A percentile compares a stretch with the other conserved stretches of the same genome.
Conservation (phyloP, 352 stramenopile genomes). For the Pythium periplocum region DNA sequence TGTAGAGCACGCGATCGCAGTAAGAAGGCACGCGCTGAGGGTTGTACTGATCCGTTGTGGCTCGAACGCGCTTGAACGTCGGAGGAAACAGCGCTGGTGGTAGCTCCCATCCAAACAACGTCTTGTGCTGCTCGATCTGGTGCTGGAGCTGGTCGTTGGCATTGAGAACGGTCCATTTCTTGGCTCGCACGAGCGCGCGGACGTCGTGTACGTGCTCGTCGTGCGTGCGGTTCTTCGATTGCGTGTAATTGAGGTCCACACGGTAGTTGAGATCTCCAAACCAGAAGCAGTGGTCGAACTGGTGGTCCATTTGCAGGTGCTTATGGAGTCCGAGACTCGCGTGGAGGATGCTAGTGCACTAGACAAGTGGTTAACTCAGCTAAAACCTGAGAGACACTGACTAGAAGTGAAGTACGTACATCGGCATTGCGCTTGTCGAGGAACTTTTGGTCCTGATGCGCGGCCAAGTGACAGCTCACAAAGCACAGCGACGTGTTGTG, state of each 20-base stretch:
- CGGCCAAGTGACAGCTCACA: conserved; percentile 80
- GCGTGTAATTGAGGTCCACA: conserved; percentile 61
- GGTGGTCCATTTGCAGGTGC: conserved; percentile 64
- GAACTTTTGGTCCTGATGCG: conserved; percentile 83
- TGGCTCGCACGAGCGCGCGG: conserved; percentile 42
- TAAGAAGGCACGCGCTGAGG: conserved; percentile 77
- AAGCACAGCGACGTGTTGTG: conserved; percentile 81
- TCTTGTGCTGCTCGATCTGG: conserved; percentile 50
- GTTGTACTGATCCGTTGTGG: conserved; percentile 39
- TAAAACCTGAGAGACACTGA: background rate
- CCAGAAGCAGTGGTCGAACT: conserved; percentile 86
- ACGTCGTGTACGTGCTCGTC: conserved; percentile 71
- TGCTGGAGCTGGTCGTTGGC: conserved; percentile 75
- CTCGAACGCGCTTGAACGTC: conserved; percentile 80
- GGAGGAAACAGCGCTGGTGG: conserved; percentile 59
- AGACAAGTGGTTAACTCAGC: background rate
- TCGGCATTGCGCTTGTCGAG: conserved; percentile 82
- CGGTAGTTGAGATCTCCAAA: conserved; percentile 88
- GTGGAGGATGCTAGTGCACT: conserved; percentile 75
- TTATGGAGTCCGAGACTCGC: conserved; percentile 49
- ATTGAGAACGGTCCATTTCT: conserved; percentile 61
- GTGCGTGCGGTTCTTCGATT: conserved; percentile 30
- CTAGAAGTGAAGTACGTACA: conserved; percentile 26
- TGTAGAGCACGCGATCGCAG: conserved; percentile 80
- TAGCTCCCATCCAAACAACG: conserved; percentile 62